These are phyloP conservation scores for Pseudogymnoascus verrucosus DNA, from an alignment of 2,329 filamentous ascomycete species.

Conservation along the genomic window DNA sequence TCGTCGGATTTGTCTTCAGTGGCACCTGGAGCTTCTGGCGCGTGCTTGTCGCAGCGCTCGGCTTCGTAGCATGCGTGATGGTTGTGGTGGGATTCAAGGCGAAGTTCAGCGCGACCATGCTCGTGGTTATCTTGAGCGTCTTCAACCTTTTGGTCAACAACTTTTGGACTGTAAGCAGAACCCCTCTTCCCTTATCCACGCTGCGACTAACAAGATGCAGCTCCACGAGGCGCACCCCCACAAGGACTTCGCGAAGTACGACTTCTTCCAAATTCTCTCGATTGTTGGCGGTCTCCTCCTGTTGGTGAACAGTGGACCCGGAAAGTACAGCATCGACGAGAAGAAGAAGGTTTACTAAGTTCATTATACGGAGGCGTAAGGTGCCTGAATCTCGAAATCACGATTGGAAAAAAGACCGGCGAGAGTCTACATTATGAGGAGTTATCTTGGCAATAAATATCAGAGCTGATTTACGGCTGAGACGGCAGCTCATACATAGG, in stretches of 20 bases:
- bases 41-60: constrained; percentile 73
- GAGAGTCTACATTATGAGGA: constrained; percentile 22
- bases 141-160: constrained; percentile 99
- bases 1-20: constrained; percentile 91
- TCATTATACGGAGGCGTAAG: neutral
- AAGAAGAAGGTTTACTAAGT: constrained; percentile 99
- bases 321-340: constrained; percentile 97
- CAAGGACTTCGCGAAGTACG: constrained; percentile 99
- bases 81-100: constrained; percentile 99
- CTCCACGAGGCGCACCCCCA: constrained; percentile 97
- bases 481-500: constrained; percentile 1
- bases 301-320: constrained; percentile 96
- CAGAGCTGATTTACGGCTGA: constrained; percentile 4
- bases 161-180: constrained; percentile 87
- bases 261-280: constrained; percentile 99
- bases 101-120: constrained; percentile 93
- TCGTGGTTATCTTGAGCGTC: constrained; percentile 89
- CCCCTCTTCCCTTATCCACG: neutral
- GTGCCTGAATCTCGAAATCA: constrained; percentile 9
- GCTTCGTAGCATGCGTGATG: constrained; percentile 91
- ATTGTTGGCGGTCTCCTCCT: constrained; percentile 95
- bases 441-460: constrained; percentile 14
- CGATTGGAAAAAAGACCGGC: constrained; percentile 13
- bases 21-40: constrained; percentile 89
- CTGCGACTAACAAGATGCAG: constrained; percentile 36